A percentile compares a stretch with the other conserved stretches of the same genome.
Evolutionary conservation across 345 rosid species (phyloP).

Genomic region (Aurinia saxatilis): DNA sequence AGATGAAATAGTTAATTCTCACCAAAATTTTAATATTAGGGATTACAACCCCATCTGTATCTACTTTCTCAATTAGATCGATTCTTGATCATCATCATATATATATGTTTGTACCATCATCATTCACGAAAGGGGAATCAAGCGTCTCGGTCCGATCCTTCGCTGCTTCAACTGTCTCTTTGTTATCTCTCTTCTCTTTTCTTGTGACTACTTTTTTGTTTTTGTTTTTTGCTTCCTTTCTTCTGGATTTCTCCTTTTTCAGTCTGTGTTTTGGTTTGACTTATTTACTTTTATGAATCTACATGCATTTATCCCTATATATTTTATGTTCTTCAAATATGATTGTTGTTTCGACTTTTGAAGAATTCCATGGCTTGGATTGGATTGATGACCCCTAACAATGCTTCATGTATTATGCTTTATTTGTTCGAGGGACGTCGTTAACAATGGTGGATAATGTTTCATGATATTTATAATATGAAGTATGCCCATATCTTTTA

Average conservation of each 20-base stretch:
- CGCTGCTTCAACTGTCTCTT: conserved; percentile 15
- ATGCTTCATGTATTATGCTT: background rate
- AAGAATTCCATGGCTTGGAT: background rate
- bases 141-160: conserved; percentile 37
- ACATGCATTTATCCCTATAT: conserved; percentile 18
- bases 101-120: too few relatives aligned
- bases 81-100: conserved; percentile 28
- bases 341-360: background rate
- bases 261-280: conserved; percentile 6
- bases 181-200: background rate
- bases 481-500: background rate
- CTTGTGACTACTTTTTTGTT: background rate
- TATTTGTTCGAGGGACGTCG: background rate
- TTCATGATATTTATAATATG: background rate
- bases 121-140: conserved; percentile 36
- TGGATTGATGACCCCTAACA: too few relatives aligned
- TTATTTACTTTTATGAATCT: conserved; percentile 9
- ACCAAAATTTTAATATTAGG: conserved; percentile 20
- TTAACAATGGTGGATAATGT: background rate
- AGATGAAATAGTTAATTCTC: conserved; percentile 13
- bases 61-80: conserved; percentile 23
- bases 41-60: conserved; percentile 19
- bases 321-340: background rate
- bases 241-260: background rate
- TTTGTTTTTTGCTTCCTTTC: background rate